Evolutionary conservation across 1,139 yeast genomes (phyloP).

Genomic region (Yamadazyma atmosphaerica): DNA sequence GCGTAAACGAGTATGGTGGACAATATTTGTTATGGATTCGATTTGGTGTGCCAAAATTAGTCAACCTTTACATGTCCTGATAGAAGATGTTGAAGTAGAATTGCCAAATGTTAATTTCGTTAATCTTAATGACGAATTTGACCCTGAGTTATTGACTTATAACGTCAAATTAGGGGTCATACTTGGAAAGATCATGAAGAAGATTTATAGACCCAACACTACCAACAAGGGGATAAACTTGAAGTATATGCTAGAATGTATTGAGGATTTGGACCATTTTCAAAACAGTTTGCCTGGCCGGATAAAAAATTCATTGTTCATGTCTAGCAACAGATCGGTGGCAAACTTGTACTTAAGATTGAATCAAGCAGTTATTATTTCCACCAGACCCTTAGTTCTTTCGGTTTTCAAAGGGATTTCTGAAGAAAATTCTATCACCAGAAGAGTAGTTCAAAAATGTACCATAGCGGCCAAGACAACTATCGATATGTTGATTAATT

Average conservation of each 20-base stretch:
- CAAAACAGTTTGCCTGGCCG: slow-evolving; percentile 10
- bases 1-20: slow-evolving; percentile 16
- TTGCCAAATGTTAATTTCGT: slow-evolving; percentile 9
- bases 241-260: slow-evolving; percentile 11
- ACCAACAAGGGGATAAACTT: slow-evolving; percentile 8
- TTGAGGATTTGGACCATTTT: slow-evolving; percentile 11
- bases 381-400: slow-evolving; percentile 45
- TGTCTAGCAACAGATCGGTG: slow-evolving; percentile 21
- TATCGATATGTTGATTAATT: slow-evolving; percentile 37
- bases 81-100: slow-evolving; percentile 12
- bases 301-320: slow-evolving; percentile 11
- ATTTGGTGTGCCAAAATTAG: slow-evolving; percentile 15
- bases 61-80: slow-evolving; percentile 12
- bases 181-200: slow-evolving; percentile 10
- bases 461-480: slow-evolving; percentile 24
- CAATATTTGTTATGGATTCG: slow-evolving; percentile 13
- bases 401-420: slow-evolving; percentile 35
- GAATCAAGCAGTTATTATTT: slow-evolving; percentile 45
- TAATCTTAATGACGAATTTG: slow-evolving; percentile 9
- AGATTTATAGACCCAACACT: slow-evolving; percentile 10
- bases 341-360: slow-evolving; percentile 47
- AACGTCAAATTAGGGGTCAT: slow-evolving; percentile 11
- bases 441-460: slow-evolving; percentile 39
- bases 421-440: slow-evolving; percentile 28
- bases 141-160: slow-evolving; percentile 7